Conservation (phyloP, 1,139 yeast genomes). For the Ashbya aceris region DNA sequence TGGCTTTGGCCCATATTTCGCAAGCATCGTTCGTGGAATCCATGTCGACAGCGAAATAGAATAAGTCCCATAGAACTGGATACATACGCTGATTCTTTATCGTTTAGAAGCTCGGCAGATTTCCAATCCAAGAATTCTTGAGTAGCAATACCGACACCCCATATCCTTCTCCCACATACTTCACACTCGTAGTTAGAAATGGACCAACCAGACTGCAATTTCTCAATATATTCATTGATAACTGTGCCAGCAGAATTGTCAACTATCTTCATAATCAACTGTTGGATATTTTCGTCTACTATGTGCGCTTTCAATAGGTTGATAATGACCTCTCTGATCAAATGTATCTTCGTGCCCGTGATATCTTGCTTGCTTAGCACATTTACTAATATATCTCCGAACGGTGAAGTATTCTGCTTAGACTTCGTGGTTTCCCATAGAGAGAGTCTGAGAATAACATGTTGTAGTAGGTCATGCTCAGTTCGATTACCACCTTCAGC, state of each 20-base stretch:
- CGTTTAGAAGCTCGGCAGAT: constrained; percentile 7
- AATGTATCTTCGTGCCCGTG: constrained; percentile 17
- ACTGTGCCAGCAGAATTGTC: constrained; percentile 17
- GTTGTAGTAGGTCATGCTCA: constrained; percentile 16
- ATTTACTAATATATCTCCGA: constrained; percentile 19
- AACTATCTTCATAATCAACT: constrained; percentile 15
- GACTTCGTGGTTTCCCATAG: constrained; percentile 9
- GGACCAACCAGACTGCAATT: constrained; percentile 47
- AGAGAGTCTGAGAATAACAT: constrained; percentile 19
- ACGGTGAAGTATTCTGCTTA: constrained; percentile 4
- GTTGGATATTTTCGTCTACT: constrained; percentile 20
- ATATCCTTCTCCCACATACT: constrained; percentile 56
- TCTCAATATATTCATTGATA: constrained; percentile 12
- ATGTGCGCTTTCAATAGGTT: constrained; percentile 19
- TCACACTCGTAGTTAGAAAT: constrained; percentile 49
- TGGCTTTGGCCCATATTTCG: constrained; percentile 34
- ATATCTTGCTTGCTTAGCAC: constrained; percentile 23
- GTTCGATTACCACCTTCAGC: constrained; percentile 4
- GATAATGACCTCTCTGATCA: constrained; percentile 15
- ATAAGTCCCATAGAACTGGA: constrained; percentile 25
- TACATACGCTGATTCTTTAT: background rate
- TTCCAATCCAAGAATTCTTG: constrained; percentile 38
- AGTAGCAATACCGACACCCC: constrained; percentile 50
- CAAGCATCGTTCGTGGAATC: constrained; percentile 59
- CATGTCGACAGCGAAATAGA: constrained; percentile 52